Base-by-base conservation (phyloP, 345 rosid genomes). In the Carallia pectinifolia region DNA sequence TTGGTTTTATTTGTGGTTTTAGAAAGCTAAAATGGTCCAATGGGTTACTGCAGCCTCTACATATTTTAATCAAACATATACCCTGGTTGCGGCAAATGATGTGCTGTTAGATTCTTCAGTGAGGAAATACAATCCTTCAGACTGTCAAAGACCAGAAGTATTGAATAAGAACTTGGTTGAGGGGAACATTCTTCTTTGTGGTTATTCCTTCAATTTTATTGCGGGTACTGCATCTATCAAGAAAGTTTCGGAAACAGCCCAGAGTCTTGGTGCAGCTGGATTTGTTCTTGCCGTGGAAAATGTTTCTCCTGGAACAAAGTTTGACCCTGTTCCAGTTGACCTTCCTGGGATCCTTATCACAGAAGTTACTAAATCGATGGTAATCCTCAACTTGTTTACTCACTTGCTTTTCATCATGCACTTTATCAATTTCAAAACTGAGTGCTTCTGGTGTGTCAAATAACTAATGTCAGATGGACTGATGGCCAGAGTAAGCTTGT, bases 211-310 rank as follows among this genome's bases (percentile, higher is more conserved):
- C 86, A 92, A 90, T 83, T 96, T 96, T 76, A 94, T 96, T 70
- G 81, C 79, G 76, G 99, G 99, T 33, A 85, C 97, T 56, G 91
- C 99, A 72, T 92, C 99, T 19, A 84, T 92, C 74, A 96, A 92
- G 85, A 92, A 89, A 84, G 99, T 96, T 54, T 84, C 96, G 4
- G 89, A 90, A 78, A 89, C 99, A 40, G 97, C 97, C 64, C 88
- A 89, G 87, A 83, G 82, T 81, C 89, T 96, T 17, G 97, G 97
- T 29, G 99, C 99, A 1, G 85, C 76, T 82, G 99, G 99, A 60
- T 96, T 96, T 77, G 97, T 96, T 79, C 97, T 96, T 64, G 99
- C 88, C 59, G 99, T 96, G n/a, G 99, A 96, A 85, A 90, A 81
- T 77, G 90, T 80, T 68, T 90, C 98, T 69, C 98, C 99, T 2